These are phyloP conservation scores for Mycena filopes DNA, from an alignment of 768 basidiomycete genomes.

Conservation along the genomic window DNA sequence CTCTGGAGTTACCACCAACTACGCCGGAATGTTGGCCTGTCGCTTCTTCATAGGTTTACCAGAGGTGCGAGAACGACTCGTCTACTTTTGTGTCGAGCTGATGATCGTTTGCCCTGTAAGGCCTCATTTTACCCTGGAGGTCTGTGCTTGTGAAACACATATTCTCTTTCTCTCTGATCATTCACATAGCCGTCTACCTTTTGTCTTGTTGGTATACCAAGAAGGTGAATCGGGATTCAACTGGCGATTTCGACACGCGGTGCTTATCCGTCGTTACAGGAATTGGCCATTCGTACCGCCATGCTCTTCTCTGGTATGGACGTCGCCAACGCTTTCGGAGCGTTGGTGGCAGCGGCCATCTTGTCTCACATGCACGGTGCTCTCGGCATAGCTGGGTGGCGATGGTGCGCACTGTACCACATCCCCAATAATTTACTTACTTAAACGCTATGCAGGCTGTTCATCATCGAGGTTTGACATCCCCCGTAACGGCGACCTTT, in stretches of 20 bases:
- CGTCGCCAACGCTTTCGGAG: slow-evolving; percentile 75
- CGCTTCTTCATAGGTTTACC: slow-evolving; percentile 73
- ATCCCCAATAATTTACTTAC: background rate
- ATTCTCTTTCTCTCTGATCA: background rate
- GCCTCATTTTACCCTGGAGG: slow-evolving; percentile 74
- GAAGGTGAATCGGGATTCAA: slow-evolving; percentile 48
- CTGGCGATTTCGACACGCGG: background rate
- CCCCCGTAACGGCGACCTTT: background rate
- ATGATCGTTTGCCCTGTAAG: slow-evolving; percentile 36
- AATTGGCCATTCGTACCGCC: slow-evolving; percentile 73
- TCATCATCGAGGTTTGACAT: slow-evolving; percentile 68
- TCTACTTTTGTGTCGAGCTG: background rate
- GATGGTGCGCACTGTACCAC: slow-evolving; percentile 57
- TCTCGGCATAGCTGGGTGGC: slow-evolving; percentile 74
- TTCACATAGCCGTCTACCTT: slow-evolving; percentile 44
- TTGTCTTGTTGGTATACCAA: slow-evolving; percentile 68
- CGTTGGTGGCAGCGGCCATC: slow-evolving; percentile 82
- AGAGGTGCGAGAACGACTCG: slow-evolving; percentile 48
- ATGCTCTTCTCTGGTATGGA: slow-evolving; percentile 69
- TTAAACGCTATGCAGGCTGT: slow-evolving; percentile 58
- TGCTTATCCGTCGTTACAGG: slow-evolving; percentile 47
- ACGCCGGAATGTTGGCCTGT: slow-evolving; percentile 63
- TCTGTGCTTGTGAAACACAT: background rate
- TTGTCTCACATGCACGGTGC: slow-evolving; percentile 75
- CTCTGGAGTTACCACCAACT: slow-evolving; percentile 54